Conservation (phyloP, 2,329 filamentous ascomycete genomes). For the Ramichloridium luteum region DNA sequence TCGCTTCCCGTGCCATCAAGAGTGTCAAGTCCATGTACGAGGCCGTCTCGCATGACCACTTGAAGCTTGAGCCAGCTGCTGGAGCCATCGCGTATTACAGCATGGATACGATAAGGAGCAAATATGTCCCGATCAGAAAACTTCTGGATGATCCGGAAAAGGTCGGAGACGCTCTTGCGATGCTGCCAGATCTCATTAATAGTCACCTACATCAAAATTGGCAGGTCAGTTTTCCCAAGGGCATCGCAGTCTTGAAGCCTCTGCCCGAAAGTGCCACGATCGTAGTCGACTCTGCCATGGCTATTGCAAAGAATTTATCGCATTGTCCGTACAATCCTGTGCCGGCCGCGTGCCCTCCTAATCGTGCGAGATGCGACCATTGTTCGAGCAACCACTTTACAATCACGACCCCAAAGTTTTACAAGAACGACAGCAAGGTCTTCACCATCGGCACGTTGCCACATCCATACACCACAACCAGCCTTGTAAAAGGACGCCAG, state of each 20-base stretch:
- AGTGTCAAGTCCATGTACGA: slow-evolving; percentile 52
- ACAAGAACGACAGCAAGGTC: slow-evolving; percentile 56
- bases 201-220: slow-evolving; percentile 76
- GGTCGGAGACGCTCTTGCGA: slow-evolving; percentile 46
- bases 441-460: slow-evolving; percentile 83
- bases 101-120: slow-evolving; percentile 45
- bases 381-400: slow-evolving; percentile 57
- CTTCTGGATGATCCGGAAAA: slow-evolving; percentile 42
- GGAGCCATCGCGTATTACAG: slow-evolving; percentile 69
- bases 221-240: slow-evolving; percentile 64
- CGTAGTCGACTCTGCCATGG: slow-evolving; percentile 55
- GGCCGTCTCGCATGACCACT: slow-evolving; percentile 45
- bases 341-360: slow-evolving; percentile 72
- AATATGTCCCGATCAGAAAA: slow-evolving; percentile 56
- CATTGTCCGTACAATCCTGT: slow-evolving; percentile 63
- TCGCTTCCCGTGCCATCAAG: slow-evolving; percentile 42
- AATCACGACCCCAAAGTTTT: slow-evolving; percentile 53
- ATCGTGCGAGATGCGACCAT: slow-evolving; percentile 58
- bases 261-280: slow-evolving; percentile 61
- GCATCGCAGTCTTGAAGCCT: slow-evolving; percentile 73
- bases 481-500: slow-evolving; percentile 43
- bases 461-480: slow-evolving; percentile 75
- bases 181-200: slow-evolving; percentile 65
- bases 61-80: slow-evolving; percentile 53
- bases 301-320: slow-evolving; percentile 62